Evolutionary conservation across 345 rosid genomes (phyloP), one percentile per base, ranked within the genome.

Genomic region (Litchi chinensis): DNA sequence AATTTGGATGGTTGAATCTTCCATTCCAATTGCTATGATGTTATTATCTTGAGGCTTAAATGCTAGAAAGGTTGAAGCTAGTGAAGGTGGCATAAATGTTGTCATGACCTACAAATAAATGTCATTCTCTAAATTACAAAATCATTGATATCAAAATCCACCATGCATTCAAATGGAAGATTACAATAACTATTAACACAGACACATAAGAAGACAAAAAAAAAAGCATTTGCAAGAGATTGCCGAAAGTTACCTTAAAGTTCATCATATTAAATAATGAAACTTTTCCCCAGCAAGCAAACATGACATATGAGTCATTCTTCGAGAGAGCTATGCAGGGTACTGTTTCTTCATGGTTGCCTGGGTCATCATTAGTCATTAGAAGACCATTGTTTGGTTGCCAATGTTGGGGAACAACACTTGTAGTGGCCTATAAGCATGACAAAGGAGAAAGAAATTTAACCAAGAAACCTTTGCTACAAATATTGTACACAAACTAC

Each of bases 291-390:
- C 91, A 90, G 64, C 85, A 83, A 68, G 91, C 91, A 43, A 90
- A 89, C 91, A 89, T 89, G 12, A 89, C 89, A 46, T 87, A 89
- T 5, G 90, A 89, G 69, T 89, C 91, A 80, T 89, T 89, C 84
- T 89, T 89, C 43, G 91, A 87, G 59, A 89, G 85, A 0, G 90
- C 91, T 70, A 89, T 82, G 79, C 90, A 89, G 1, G 91, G 88
- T 48, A 87, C 91, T 41, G 83, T 44, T 68, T 81, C 86, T 63
- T 88, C 91, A 10, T 71, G 28, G 74, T 77, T 77, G 11, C 73
- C 79, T 28, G 73, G 79, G 66, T 77, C 81, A 68, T 82, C 84
- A 77, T 82, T 82, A 65, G 84, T 68, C 84, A 77, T 82, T 39
- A 77, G 68, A 77, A 82, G 84, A 68, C 84, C 81, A 77, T 68